These are phyloP conservation scores for Stemphylium beticola DNA, from an alignment of 2,329 filamentous ascomycete genomes.

Conservation along the genomic window DNA sequence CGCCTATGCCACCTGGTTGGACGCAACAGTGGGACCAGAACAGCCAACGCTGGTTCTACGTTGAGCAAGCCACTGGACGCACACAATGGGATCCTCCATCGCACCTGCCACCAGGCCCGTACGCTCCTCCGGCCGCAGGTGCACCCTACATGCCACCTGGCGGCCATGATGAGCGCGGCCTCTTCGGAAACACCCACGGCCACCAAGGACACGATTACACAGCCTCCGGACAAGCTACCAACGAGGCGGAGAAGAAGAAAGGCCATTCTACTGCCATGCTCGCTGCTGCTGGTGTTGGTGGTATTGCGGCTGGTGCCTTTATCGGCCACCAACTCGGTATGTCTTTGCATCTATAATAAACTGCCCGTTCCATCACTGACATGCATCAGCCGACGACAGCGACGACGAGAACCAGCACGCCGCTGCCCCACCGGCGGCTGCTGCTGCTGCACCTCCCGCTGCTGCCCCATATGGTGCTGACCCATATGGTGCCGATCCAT, in stretches of 20 bases:
- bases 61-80: constrained; percentile 65
- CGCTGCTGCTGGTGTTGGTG: constrained; percentile 63
- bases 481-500: constrained; percentile 22
- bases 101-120: constrained; percentile 39
- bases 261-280: constrained; percentile 57
- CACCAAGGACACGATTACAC: constrained; percentile 36
- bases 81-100: constrained; percentile 69
- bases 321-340: constrained; percentile 63
- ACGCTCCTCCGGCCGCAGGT: constrained; percentile 40
- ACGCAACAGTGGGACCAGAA: constrained; percentile 67
- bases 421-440: constrained; percentile 24
- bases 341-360: constrained; percentile 26
- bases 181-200: constrained; percentile 37
- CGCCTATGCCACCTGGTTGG: constrained; percentile 63
- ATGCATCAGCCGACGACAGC: constrained; percentile 29
- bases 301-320: constrained; percentile 65
- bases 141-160: constrained; percentile 30
- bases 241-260: constrained; percentile 46
- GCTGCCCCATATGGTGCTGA: constrained; percentile 20
- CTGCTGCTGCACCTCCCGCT: constrained; percentile 25
- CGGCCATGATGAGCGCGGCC: constrained; percentile 36
- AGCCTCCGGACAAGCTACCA: constrained; percentile 28
- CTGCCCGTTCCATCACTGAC: constrained; percentile 13
- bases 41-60: constrained; percentile 69
- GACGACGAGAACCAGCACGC: constrained; percentile 39